phyloP scores from a whole-genome alignment of 2,329 filamentous ascomycete species.

The Ophiostoma sp. region DNA sequence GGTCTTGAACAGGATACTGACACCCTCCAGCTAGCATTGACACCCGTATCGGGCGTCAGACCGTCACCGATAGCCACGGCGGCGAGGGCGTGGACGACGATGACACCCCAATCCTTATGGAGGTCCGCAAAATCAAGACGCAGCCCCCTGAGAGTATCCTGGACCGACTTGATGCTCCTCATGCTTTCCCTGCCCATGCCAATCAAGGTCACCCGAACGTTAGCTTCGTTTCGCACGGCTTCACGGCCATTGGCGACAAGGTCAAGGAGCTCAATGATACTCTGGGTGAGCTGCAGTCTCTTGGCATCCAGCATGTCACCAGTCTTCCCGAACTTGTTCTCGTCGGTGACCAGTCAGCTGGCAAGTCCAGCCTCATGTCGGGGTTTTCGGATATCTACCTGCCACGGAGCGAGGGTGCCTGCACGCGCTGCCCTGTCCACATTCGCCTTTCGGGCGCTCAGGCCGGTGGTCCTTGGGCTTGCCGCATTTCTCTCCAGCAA shows the following conservation, averaged over 20 bases:
- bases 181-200: not conserved
- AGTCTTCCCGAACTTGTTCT: conserved; percentile 77
- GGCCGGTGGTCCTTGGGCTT: conserved; percentile 57
- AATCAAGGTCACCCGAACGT: conserved; percentile 25
- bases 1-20: not conserved
- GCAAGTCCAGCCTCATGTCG: conserved; percentile 71
- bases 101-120: conserved; percentile 34
- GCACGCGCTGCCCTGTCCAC: conserved; percentile 78
- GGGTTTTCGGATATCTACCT: conserved; percentile 69
- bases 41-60: conserved; percentile 28
- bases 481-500: conserved; percentile 64
- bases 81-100: conserved; percentile 29
- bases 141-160: conserved; percentile 1
- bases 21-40: conserved; percentile 35
- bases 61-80: not conserved
- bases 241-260: conserved; percentile 59
- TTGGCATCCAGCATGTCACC: conserved; percentile 71
- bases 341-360: conserved; percentile 81
- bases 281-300: conserved; percentile 66
- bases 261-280: conserved; percentile 66
- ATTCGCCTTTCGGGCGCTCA: conserved; percentile 66
- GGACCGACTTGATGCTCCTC: conserved; percentile 1
- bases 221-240: conserved; percentile 43
- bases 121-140: conserved; percentile 31
- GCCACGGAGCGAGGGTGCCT: conserved; percentile 69